phyloP scores from a whole-genome alignment of 139 green algal genomes.

The Asterochloris sp. region DNA sequence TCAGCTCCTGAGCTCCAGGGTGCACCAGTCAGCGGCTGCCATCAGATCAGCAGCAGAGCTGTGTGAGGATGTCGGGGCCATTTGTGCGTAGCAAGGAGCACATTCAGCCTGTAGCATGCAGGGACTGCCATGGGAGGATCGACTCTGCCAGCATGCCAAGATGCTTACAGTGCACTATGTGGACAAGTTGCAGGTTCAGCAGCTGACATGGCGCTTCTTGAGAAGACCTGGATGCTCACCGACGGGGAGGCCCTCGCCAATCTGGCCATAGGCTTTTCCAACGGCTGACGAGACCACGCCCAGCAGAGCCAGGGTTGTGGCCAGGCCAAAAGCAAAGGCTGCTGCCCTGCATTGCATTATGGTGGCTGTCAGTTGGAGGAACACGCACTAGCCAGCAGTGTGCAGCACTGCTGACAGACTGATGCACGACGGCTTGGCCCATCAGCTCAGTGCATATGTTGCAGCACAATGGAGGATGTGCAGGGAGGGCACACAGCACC shows the following conservation, averaged over 20 bases:
- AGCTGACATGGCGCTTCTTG: too few species aligned
- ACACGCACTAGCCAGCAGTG: not conserved
- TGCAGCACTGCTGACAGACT: not conserved
- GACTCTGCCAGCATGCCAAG: not conserved
- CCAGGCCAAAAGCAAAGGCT: conserved; percentile 81
- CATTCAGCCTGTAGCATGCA: too few species aligned
- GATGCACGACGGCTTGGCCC: not conserved
- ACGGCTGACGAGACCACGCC: conserved; percentile 67
- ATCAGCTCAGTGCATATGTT: not conserved
- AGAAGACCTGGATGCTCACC: conserved; percentile 6
- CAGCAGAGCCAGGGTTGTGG: conserved; percentile 81
- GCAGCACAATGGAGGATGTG: too few species aligned
- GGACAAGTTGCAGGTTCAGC: not conserved
- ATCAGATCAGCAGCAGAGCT: too few species aligned
- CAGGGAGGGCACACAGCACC: not conserved
- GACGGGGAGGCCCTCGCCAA: conserved; percentile 31
- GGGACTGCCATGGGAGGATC: too few species aligned
- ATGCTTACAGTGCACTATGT: not conserved
- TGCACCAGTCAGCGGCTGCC: too few species aligned
- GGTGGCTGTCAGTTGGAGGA: not conserved
- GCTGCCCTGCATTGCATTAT: conserved; percentile 29
- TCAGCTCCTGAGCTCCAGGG: too few species aligned
- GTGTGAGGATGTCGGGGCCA: too few species aligned
- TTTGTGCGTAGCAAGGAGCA: too few species aligned
- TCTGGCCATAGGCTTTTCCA: conserved; percentile 83